A percentile compares a stretch with the other conserved stretches of the same genome.
Conservation (phyloP, 2,329 filamentous ascomycete genomes). For the Westerdykella ornata region DNA sequence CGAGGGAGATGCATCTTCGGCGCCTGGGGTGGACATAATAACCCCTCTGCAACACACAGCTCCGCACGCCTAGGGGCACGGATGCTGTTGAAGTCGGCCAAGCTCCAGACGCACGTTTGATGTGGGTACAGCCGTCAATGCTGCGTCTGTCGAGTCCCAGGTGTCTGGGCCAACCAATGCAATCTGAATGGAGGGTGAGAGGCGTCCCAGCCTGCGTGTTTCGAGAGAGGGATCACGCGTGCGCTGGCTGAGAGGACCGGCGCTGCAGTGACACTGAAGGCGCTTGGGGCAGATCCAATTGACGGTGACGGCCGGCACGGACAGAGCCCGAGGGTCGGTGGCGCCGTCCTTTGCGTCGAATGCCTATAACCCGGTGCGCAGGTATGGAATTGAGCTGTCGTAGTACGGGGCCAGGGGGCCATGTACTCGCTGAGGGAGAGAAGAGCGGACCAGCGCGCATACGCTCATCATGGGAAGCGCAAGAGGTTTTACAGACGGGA, state of each 20-base stretch:
- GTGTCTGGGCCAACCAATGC: constrained; percentile 36
- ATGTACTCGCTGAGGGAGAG: constrained; percentile 28
- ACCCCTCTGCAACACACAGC: constrained; percentile 26
- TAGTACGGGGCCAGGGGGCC: constrained; percentile 31
- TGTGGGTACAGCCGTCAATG: constrained; percentile 37
- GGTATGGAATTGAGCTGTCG: constrained; percentile 36
- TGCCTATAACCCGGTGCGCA: constrained; percentile 33
- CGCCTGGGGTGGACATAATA: constrained; percentile 47
- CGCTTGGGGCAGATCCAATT: constrained; percentile 19
- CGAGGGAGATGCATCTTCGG: constrained; percentile 43
- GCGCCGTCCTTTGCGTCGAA: constrained; percentile 5
- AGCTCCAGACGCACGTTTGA: constrained; percentile 36
- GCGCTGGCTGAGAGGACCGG: constrained; percentile 32
- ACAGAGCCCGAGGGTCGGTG: constrained; percentile 15
- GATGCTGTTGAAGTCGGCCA: constrained; percentile 30
- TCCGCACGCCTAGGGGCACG: constrained; percentile 24
- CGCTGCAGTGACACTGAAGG: constrained; percentile 30
- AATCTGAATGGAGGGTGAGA: constrained; percentile 23
- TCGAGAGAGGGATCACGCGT: constrained; percentile 39
- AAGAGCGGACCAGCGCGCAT: constrained; percentile 20
- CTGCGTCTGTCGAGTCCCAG: constrained; percentile 29
- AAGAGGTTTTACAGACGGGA: constrained; percentile 22
- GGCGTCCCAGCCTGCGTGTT: constrained; percentile 38
- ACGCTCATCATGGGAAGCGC: constrained; percentile 25
- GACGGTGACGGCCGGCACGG: constrained; percentile 6